Percentiles rank a stretch among this genome's conserved stretches.
These are phyloP conservation scores for Globisporangium ultimum DNA, from an alignment of 352 stramenopile species.

Conservation along the genomic window DNA sequence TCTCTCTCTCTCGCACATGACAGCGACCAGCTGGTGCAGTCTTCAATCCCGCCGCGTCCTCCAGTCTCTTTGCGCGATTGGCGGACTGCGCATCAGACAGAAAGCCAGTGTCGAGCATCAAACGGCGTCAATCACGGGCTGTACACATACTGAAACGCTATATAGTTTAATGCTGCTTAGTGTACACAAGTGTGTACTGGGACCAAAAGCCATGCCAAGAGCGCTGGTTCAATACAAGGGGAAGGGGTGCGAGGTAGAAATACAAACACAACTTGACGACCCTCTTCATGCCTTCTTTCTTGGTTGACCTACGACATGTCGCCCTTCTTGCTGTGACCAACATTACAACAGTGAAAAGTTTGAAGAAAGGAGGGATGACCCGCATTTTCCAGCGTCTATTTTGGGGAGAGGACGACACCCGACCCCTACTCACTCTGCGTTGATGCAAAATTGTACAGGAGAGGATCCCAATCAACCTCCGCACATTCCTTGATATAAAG, in stretches of 20 bases:
- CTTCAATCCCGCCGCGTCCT: too few relatives aligned
- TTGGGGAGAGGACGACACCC: not conserved
- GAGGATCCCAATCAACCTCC: not conserved
- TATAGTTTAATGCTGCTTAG: not conserved
- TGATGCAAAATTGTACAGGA: not conserved
- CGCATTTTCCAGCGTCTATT: not conserved
- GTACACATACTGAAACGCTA: too few relatives aligned
- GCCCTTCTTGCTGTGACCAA: too few relatives aligned
- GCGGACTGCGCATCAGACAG: too few relatives aligned
- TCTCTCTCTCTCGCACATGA: too few relatives aligned
- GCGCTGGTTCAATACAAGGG: not conserved
- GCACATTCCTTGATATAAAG: not conserved
- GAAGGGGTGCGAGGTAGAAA: not conserved
- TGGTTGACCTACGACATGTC: not conserved
- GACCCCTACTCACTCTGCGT: not conserved
- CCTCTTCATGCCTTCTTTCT: too few relatives aligned
- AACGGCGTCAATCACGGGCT: too few relatives aligned
- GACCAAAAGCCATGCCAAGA: too few relatives aligned
- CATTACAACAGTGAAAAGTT: not conserved
- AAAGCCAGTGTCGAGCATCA: too few relatives aligned
- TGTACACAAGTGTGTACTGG: conserved; percentile 8
- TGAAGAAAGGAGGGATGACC: not conserved
- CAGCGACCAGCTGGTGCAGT: too few relatives aligned
- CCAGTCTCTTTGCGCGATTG: too few relatives aligned
- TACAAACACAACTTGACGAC: conserved; percentile 4